Evolutionary conservation across 306 rosid species (phyloP), one percentile per base, ranked within the genome.

Genomic region (Senna tora): DNA sequence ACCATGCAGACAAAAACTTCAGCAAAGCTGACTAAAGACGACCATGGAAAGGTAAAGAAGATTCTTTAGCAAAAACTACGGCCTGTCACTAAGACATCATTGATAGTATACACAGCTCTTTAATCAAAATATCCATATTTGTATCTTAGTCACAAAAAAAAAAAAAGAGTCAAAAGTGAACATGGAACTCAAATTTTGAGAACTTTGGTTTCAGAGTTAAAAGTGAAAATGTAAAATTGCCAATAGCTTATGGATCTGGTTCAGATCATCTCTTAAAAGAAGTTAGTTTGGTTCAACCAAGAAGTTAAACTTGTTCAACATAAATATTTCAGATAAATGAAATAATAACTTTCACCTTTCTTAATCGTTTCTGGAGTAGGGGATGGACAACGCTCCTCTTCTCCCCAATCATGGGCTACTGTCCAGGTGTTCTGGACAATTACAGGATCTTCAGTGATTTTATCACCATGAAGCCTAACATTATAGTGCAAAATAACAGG

Each of bases 361-460:
- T 78, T 86, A 50, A 83, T 76, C 72, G 89, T 87, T 62, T 88
- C 92, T 36, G 97, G 82, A 58, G 57, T 61, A 17, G 97, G 97
- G 55, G 96, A 84, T 51, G 99, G 99, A 55, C 99, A 95, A 2
- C 99, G 99, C 77, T 89, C 97, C 88, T 95, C 99, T 51, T 78
- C 96, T 65, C 96, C 97, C 97, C 99, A 95, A 72, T 95, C 97
- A 87, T 79, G 96, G 81, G 96, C 92, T 41, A 81, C 65, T 30
- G 97, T 89, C 99, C 99, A 95, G 61, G 97, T 81, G 89, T 95
- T 95, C 73, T 91, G 99, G 75, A 95, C 99, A 65, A 95, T 89
- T 76, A 91, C 93, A 71, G 99, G 96, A 72, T 91, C 97, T 82
- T 95, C 97, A 1, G 97, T 95, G 79, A 91, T 38, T 86, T 95